phyloP scores from a whole-genome alignment of 2,329 filamentous ascomycete species.

The Sphaerulina musiva region DNA sequence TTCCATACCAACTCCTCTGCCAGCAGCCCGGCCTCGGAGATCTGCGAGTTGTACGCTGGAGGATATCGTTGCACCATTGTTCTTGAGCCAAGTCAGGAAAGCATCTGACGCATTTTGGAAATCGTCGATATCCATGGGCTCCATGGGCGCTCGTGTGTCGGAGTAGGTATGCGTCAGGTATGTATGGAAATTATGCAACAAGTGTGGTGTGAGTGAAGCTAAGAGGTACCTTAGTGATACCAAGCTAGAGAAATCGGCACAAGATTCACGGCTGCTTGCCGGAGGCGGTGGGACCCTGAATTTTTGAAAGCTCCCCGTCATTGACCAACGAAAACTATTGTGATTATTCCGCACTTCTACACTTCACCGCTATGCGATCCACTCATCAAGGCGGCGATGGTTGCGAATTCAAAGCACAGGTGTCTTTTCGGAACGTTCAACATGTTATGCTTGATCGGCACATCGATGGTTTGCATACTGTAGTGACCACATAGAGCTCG shows the following conservation, averaged over 20 bases:
- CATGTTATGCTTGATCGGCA: too few relatives aligned
- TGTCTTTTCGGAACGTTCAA: too few relatives aligned
- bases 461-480: too few relatives aligned
- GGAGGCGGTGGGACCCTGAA: not conserved
- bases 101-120: slow-evolving; percentile 40
- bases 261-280: not conserved
- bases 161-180: not conserved
- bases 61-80: slow-evolving; percentile 49
- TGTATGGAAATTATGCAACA: slow-evolving; percentile 4
- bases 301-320: not conserved
- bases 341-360: too few relatives aligned
- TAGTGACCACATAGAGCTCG: too few relatives aligned
- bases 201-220: slow-evolving; percentile 5
- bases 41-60: slow-evolving; percentile 54
- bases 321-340: not conserved
- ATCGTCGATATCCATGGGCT: slow-evolving; percentile 25
- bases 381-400: too few relatives aligned
- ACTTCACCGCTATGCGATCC: too few relatives aligned
- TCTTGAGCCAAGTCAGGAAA: slow-evolving; percentile 55
- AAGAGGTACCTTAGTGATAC: not conserved
- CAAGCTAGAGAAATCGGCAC: not conserved
- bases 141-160: slow-evolving; percentile 4
- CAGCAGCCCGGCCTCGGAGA: slow-evolving; percentile 50
- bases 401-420: too few relatives aligned
- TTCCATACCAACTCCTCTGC: slow-evolving; percentile 56